Evolutionary conservation across 2,329 filamentous ascomycete species (phyloP), one percentile per base, ranked within the genome.

Genomic region (Alternaria consortialis): DNA sequence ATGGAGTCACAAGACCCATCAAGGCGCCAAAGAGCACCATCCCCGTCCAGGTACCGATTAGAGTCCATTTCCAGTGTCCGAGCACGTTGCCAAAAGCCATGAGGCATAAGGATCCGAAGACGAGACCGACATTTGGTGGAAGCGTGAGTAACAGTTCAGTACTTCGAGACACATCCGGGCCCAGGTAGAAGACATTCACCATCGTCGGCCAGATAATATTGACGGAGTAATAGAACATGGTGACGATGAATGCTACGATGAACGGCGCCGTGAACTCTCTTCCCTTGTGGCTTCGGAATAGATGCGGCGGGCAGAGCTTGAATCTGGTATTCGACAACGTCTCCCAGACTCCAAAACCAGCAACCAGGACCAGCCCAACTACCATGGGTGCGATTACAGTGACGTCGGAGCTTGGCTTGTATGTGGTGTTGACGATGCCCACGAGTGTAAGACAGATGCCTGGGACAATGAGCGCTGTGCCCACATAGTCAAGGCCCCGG

Each of bases 181-280:
- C 72, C 6, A 78, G 77, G 62, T 80, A 84, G 67, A 83, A 82
- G 1, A 79, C 74, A 27, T 76, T 78, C 42, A 84, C 83, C 83
- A 84, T 84, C 11, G 81, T 81, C 0, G 82, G 66, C 63, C 78
- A 84, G 27, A 84, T 73, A 50, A 84, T 80, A 63, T 80, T 82
- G 43, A 78, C 80, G 20, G 79, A 80, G 69, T 84, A 84, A 72
- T 84, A 85, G 69, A 84, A 85, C 83, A 85, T 85, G 55, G 81
- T 84, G 32, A 84, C 77, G 53, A 85, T 80, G 42, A 79, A 80
- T 0, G 80, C 74, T 5, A 80, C 80, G 27, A 84, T 75, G 51
- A 80, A 82, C 0, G 83, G 83, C 0, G 81, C 83, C 0, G 83
- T 84, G 36, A 85, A 80, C 47, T 83, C 81, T 20, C 83, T 75